Evolutionary conservation across 345 rosid species (phyloP).

Genomic region (Cardiospermum halicacabum): DNA sequence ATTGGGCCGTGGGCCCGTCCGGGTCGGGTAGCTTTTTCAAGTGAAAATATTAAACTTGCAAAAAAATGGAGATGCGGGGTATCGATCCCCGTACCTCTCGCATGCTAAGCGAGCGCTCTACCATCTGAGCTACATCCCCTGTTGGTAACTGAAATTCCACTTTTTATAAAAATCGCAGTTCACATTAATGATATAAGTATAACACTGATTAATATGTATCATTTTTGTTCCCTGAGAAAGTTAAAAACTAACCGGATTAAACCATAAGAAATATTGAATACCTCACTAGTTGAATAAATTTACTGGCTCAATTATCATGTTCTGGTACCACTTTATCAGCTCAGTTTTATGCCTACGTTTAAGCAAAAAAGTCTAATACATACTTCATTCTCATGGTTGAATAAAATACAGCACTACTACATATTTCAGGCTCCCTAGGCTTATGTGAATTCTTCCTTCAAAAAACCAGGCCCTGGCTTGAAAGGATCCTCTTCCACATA

Average conservation of each 20-base stretch:
- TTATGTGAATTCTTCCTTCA: constrained; percentile 58
- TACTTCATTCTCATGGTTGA: too few species aligned
- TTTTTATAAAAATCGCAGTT: too few species aligned
- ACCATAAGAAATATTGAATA: neutral
- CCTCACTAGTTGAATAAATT: neutral
- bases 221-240: neutral
- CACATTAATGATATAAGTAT: too few species aligned
- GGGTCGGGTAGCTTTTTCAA: too few species aligned
- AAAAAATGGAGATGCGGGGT: constrained; percentile 13
- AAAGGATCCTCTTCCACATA: constrained; percentile 66
- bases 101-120: constrained; percentile 68
- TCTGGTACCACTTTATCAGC: neutral
- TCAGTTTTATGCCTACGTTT: neutral
- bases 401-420: too few species aligned
- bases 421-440: too few species aligned
- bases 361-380: neutral
- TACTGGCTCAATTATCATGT: neutral
- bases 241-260: neutral
- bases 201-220: too few species aligned
- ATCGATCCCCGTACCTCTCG: constrained; percentile 38
- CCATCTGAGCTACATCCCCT: neutral
- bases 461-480: constrained; percentile 69
- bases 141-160: neutral
- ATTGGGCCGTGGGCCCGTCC: too few species aligned
- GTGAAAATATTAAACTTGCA: too few species aligned